These are phyloP conservation scores for Puccinia polysora DNA, from an alignment of 1,284 basidiomycete genomes.

Conservation along the genomic window DNA sequence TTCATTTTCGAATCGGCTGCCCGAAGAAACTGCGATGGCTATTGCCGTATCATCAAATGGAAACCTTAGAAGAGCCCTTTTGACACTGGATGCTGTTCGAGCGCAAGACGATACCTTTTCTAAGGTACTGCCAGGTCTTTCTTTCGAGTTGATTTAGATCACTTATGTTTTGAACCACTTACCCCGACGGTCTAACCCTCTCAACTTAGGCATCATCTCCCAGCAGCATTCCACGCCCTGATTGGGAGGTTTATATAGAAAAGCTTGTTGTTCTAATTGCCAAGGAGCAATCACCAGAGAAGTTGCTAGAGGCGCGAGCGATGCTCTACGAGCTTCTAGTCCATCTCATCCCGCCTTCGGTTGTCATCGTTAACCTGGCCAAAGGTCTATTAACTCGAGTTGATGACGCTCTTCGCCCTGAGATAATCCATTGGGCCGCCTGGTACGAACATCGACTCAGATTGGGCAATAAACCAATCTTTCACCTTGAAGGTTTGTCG, in stretches of 20 bases:
- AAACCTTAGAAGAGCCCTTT: conserved; percentile 88
- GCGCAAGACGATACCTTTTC: conserved; percentile 62
- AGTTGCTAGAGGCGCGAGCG: conserved; percentile 81
- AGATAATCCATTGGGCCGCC: conserved; percentile 93
- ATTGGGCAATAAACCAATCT: conserved; percentile 86
- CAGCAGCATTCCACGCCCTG: conserved; percentile 78
- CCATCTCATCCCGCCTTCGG: conserved; percentile 93
- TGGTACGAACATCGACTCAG: conserved; percentile 90
- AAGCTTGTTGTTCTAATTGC: conserved; percentile 91
- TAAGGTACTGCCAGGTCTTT: conserved; percentile 14
- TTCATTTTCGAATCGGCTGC: conserved; percentile 65
- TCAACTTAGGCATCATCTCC: too few species aligned
- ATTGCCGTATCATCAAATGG: conserved; percentile 79
- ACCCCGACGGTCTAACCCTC: too few species aligned
- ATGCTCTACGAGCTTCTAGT: conserved; percentile 94
- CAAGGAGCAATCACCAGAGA: conserved; percentile 84
- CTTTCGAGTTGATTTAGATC: too few species aligned
- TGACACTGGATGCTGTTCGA: conserved; percentile 89
- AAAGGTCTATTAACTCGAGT: conserved; percentile 78
- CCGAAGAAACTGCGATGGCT: conserved; percentile 65
- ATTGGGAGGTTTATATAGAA: conserved; percentile 97
- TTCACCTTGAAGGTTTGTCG: conserved; percentile 66
- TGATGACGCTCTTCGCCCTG: conserved; percentile 78
- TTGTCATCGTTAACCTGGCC: conserved; percentile 81
- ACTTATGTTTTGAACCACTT: too few species aligned